Evolutionary conservation across 805 yeast species (phyloP).

Genomic region (Candida gorgasii): DNA sequence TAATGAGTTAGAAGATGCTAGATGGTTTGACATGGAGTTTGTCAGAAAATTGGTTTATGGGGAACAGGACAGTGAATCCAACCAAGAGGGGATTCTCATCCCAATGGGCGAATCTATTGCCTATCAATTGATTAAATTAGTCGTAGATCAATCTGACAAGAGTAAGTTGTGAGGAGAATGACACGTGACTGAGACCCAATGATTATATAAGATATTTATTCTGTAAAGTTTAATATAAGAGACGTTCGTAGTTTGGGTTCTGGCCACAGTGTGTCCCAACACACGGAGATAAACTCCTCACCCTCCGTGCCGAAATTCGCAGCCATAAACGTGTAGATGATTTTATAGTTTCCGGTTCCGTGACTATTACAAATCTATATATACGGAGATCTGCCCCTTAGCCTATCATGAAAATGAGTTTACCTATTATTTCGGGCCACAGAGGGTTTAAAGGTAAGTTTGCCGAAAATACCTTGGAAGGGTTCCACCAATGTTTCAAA

Average conservation of each 20-base stretch:
- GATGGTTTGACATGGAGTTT: slow-evolving; percentile 71
- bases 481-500: slow-evolving; percentile 37
- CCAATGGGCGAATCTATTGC: slow-evolving; percentile 50
- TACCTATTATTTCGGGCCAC: slow-evolving; percentile 39
- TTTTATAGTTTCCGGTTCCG: not conserved
- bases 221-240: no score
- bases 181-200: no score
- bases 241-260: no score
- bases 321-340: slow-evolving; percentile 1
- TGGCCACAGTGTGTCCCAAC: no score
- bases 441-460: slow-evolving; percentile 44
- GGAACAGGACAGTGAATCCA: slow-evolving; percentile 22
- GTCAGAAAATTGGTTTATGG: slow-evolving; percentile 43
- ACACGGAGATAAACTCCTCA: no score
- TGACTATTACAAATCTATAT: not conserved
- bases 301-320: not conserved
- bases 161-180: slow-evolving; percentile 5
- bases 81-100: slow-evolving; percentile 38
- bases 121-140: slow-evolving; percentile 41
- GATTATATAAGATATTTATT: not conserved
- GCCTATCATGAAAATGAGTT: not conserved
- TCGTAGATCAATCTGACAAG: slow-evolving; percentile 26
- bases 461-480: slow-evolving; percentile 41
- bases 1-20: slow-evolving; percentile 80
- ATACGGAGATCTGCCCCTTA: no score